Evolutionary conservation across 2,329 filamentous ascomycete species (phyloP).

Genomic region (Sporothrix brasiliensis): DNA sequence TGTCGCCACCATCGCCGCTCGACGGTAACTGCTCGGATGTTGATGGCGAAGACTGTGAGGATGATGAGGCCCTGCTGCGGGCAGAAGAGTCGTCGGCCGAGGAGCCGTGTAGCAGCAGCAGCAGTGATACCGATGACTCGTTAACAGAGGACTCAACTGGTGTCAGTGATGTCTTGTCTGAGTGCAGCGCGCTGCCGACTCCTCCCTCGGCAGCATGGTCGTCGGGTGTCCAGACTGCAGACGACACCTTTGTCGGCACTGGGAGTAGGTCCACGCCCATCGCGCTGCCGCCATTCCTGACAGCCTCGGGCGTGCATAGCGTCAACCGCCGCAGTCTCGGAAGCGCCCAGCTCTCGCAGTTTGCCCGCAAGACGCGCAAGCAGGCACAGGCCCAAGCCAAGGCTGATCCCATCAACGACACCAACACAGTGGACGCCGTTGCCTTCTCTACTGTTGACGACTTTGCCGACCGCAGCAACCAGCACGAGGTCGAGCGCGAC

Average conservation of each 20-base stretch:
- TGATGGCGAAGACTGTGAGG: conserved; percentile 1
- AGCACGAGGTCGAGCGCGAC: conserved; percentile 45
- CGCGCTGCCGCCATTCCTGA: conserved; percentile 25
- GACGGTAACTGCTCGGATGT: conserved; percentile 9
- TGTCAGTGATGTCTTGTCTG: conserved; percentile 28
- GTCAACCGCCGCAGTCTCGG: conserved; percentile 26
- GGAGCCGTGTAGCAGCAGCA: conserved; percentile 15
- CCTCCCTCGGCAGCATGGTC: conserved; percentile 11
- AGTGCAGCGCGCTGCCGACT: conserved; percentile 23
- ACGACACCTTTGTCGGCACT: background rate
- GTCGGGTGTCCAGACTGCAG: conserved; percentile 6
- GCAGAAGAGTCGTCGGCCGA: conserved; percentile 21
- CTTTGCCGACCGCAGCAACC: conserved; percentile 45
- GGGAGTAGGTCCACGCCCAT: background rate
- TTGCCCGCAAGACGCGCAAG: conserved; percentile 16
- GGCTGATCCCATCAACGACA: background rate
- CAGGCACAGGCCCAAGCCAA: conserved; percentile 1
- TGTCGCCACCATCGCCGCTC: conserved; percentile 23
- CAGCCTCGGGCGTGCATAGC: conserved; percentile 21
- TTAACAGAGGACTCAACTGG: conserved; percentile 14
- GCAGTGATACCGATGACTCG: conserved; percentile 29
- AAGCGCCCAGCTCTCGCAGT: conserved; percentile 24
- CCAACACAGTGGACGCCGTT: conserved; percentile 11
- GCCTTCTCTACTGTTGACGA: conserved; percentile 22
- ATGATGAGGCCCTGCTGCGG: conserved; percentile 21